A percentile compares a stretch with the other conserved stretches of the same genome.
Evolutionary conservation across 306 rosid species (phyloP).

Genomic region (Erythrophleum fordii): DNA sequence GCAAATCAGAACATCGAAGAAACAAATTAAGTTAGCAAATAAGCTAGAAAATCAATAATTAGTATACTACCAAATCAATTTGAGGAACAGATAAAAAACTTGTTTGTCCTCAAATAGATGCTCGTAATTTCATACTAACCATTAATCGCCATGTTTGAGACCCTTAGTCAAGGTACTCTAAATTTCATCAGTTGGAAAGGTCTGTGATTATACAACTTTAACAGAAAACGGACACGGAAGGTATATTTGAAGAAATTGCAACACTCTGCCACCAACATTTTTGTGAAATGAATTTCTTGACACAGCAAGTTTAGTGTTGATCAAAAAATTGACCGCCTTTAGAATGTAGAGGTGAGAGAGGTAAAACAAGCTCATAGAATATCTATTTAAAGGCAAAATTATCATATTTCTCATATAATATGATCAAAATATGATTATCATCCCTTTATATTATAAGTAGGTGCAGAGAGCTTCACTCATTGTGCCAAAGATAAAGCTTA

Average conservation of each 20-base stretch:
- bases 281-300: too few species aligned
- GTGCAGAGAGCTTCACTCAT: not conserved
- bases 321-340: too few species aligned
- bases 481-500: not conserved
- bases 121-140: not conserved
- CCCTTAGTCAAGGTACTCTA: not conserved
- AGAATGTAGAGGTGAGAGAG: too few species aligned
- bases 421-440: too few species aligned
- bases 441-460: too few species aligned
- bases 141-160: not conserved
- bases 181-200: not conserved
- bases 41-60: not conserved
- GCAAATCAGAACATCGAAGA: slow-evolving; percentile 8
- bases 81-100: not conserved
- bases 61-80: not conserved
- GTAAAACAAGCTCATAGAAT: too few species aligned
- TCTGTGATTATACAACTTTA: not conserved
- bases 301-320: too few species aligned
- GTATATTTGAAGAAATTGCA: too few species aligned
- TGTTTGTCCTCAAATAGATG: not conserved
- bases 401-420: too few species aligned
- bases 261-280: too few species aligned
- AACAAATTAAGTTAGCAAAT: slow-evolving; percentile 22
- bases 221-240: too few species aligned
- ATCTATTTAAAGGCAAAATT: too few species aligned